A percentile compares a stretch with the other conserved stretches of the same genome.
phyloP scores from a whole-genome alignment of 371 early-diverging fungal genomes.

The Sporodiniella umbellata region DNA sequence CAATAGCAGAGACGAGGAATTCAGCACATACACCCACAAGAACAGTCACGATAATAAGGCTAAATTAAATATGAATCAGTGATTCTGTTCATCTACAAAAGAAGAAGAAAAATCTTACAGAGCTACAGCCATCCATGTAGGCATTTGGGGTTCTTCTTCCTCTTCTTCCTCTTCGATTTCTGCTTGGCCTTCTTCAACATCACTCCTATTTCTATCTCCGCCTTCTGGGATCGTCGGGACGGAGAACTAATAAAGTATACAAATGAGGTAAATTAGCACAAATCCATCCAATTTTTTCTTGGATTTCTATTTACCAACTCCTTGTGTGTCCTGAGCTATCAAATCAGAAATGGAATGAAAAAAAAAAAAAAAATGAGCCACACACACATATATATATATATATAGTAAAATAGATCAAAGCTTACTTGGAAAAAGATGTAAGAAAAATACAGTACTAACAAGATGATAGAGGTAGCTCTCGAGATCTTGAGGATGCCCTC shows the following conservation, averaged over 20 bases:
- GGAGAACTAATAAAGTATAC: slow-evolving; percentile 15
- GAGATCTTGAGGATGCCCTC: slow-evolving; percentile 58
- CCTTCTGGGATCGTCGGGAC: slow-evolving; percentile 6
- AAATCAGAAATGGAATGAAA: neutral
- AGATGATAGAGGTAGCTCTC: slow-evolving; percentile 68
- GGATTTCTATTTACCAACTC: slow-evolving; percentile 37
- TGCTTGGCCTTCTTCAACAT: slow-evolving; percentile 25
- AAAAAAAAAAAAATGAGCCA: slow-evolving; percentile 2
- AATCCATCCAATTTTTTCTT: neutral
- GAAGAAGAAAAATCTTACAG: too few species aligned
- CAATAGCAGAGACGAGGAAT: slow-evolving; percentile 77
- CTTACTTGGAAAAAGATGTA: slow-evolving; percentile 74
- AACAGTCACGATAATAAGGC: slow-evolving; percentile 36
- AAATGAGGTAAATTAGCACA: neutral
- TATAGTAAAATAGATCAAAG: neutral
- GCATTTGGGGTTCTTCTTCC: slow-evolving; percentile 51
- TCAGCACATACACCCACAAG: slow-evolving; percentile 79
- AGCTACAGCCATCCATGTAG: slow-evolving; percentile 48
- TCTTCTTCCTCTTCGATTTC: slow-evolving; percentile 48
- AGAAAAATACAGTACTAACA: slow-evolving; percentile 69
- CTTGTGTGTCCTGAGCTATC: slow-evolving; percentile 64
- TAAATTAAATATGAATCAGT: slow-evolving; percentile 3
- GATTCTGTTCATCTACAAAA: neutral
- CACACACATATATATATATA: neutral
- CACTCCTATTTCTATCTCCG: neutral